phyloP scores from a whole-genome alignment of 768 basidiomycete genomes.

The Lactarius vividus region DNA sequence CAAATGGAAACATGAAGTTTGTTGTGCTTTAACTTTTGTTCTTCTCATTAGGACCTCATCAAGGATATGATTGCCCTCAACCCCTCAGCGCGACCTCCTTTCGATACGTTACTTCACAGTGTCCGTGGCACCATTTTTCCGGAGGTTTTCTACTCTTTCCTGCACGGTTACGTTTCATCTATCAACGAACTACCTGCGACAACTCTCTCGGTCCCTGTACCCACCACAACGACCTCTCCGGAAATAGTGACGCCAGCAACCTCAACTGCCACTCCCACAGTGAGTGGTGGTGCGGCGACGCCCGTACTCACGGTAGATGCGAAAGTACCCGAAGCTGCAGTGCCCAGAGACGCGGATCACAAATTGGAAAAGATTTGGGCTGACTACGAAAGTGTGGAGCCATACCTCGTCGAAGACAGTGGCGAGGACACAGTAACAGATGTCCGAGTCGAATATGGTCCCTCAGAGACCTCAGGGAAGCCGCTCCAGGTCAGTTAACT shows the following conservation, averaged over 20 bases:
- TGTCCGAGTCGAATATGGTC: constrained; percentile 55
- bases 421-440: constrained; percentile 49
- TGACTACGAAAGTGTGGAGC: constrained; percentile 81
- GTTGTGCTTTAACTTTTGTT: constrained; percentile 8
- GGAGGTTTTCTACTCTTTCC: constrained; percentile 91
- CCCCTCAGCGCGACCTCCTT: constrained; percentile 72
- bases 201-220: constrained; percentile 38
- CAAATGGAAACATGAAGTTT: constrained; percentile 5
- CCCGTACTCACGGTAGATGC: constrained; percentile 15
- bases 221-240: constrained; percentile 4
- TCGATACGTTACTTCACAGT: constrained; percentile 71
- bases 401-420: constrained; percentile 55
- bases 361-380: constrained; percentile 81
- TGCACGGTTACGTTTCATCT: constrained; percentile 84
- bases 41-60: constrained; percentile 63
- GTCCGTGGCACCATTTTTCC: constrained; percentile 83
- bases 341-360: constrained; percentile 84
- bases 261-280: constrained; percentile 18
- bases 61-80: constrained; percentile 88
- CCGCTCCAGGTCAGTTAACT: constrained; percentile 55
- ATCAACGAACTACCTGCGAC: constrained; percentile 63
- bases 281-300: constrained; percentile 17
- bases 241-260: constrained; percentile 12
- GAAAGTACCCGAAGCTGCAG: constrained; percentile 34
- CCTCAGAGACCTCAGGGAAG: constrained; percentile 43